Evolutionary conservation across 2,329 filamentous ascomycete species (phyloP).

Genomic region (Ophiobolus disseminans): DNA sequence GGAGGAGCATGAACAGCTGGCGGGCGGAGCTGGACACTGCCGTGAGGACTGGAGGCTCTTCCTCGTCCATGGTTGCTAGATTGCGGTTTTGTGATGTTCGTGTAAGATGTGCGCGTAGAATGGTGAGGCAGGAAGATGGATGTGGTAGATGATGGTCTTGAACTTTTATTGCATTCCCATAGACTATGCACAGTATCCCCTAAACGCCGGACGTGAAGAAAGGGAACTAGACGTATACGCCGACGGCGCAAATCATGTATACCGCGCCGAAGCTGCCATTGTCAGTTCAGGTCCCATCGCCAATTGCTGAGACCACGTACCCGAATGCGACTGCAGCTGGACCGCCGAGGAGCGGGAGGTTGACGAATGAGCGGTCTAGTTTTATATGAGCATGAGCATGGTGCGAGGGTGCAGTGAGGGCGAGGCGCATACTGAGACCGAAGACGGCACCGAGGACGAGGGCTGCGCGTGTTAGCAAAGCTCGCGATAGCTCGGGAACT

Average conservation of each 20-base stretch:
- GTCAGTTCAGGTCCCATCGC: neutral
- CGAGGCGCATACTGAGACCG: slow-evolving; percentile 73
- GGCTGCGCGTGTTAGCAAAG: slow-evolving; percentile 52
- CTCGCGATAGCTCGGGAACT: slow-evolving; percentile 12
- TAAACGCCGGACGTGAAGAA: slow-evolving; percentile 37
- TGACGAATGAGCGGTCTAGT: slow-evolving; percentile 80
- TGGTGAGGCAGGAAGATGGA: slow-evolving; percentile 8
- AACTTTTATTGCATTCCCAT: slow-evolving; percentile 49
- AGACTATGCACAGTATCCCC: slow-evolving; percentile 43
- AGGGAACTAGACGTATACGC: slow-evolving; percentile 85
- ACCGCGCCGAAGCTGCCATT: slow-evolving; percentile 85
- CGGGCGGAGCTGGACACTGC: slow-evolving; percentile 80
- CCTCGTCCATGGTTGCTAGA: slow-evolving; percentile 35
- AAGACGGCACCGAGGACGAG: slow-evolving; percentile 79
- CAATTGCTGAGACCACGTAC: slow-evolving; percentile 62
- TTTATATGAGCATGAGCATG: slow-evolving; percentile 62
- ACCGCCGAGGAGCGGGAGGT: slow-evolving; percentile 77
- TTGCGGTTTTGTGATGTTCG: slow-evolving; percentile 2
- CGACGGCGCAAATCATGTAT: slow-evolving; percentile 98
- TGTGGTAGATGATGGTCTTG: slow-evolving; percentile 25
- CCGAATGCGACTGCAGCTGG: slow-evolving; percentile 89
- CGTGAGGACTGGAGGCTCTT: slow-evolving; percentile 67
- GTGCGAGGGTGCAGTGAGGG: neutral
- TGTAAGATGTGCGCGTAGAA: slow-evolving; percentile 2
- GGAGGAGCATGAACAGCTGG: slow-evolving; percentile 71